Conservation (phyloP, 345 rosid species). For the Draba incana region DNA sequence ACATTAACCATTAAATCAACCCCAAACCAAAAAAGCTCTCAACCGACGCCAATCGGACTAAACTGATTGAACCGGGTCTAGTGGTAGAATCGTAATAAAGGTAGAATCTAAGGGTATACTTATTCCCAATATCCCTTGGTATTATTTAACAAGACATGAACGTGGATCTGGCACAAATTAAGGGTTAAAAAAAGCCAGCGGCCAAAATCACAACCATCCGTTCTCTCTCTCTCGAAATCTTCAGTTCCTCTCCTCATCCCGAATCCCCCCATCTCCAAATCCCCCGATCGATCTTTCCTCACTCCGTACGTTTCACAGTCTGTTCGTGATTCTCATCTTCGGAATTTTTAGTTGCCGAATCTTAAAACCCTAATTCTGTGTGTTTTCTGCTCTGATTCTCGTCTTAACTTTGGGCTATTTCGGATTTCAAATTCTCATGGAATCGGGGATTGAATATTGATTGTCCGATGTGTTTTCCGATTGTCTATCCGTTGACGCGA, state of each 20-base stretch:
- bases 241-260: slow-evolving; percentile 44
- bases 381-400: not conserved
- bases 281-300: slow-evolving; percentile 18
- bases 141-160: slow-evolving; percentile 1
- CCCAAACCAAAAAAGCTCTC: too few relatives aligned
- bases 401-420: not conserved
- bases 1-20: too few relatives aligned
- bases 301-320: slow-evolving; percentile 1
- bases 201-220: slow-evolving; percentile 38
- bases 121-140: not conserved
- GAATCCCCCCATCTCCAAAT: slow-evolving; percentile 7
- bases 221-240: slow-evolving; percentile 44
- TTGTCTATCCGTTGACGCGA: slow-evolving; percentile 16
- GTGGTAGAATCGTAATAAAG: slow-evolving; percentile 21
- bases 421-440: not conserved
- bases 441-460: not conserved
- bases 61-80: not conserved
- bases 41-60: too few relatives aligned
- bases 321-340: not conserved
- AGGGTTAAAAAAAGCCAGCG: slow-evolving; percentile 18
- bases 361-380: slow-evolving; percentile 27
- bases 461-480: not conserved
- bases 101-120: not conserved
- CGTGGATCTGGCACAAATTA: slow-evolving; percentile 24
- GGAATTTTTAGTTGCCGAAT: not conserved